A percentile compares a stretch with the other conserved stretches of the same genome.
phyloP scores from a whole-genome alignment of 148 eudicot genomes.

The Beta vulgaris region DNA sequence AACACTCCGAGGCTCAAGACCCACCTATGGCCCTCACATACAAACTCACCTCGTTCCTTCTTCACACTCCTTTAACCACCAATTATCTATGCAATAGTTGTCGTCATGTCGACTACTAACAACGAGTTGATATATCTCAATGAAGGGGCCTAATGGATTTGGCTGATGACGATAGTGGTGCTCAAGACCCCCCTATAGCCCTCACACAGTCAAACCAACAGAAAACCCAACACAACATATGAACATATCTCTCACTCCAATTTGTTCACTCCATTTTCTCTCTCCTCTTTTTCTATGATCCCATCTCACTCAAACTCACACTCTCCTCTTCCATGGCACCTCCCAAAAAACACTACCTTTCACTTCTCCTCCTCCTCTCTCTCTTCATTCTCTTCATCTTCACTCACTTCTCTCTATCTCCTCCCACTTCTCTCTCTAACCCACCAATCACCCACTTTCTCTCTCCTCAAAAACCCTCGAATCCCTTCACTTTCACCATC shows the following conservation, averaged over 20 bases:
- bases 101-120: too few species aligned
- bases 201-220: background rate
- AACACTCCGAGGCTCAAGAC: too few species aligned
- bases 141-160: too few species aligned
- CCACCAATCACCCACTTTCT: conserved; percentile 3
- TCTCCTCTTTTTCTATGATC: background rate
- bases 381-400: conserved; percentile 17
- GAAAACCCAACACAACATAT: background rate
- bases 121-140: too few species aligned
- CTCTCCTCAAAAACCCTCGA: conserved; percentile 34
- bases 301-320: background rate
- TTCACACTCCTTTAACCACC: too few species aligned
- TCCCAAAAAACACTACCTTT: conserved; percentile 11
- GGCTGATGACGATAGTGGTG: too few species aligned
- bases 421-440: conserved; percentile 18
- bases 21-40: too few species aligned
- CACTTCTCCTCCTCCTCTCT: conserved; percentile 15
- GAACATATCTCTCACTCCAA: too few species aligned
- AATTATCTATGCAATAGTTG: too few species aligned
- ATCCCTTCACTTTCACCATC: conserved; percentile 72
- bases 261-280: background rate
- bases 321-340: conserved; percentile 14
- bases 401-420: conserved; percentile 35
- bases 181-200: too few species aligned
- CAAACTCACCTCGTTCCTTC: too few species aligned